These are phyloP conservation scores for Cutaneotrichosporon sp. DNA, from an alignment of 1,284 basidiomycete species.

Conservation along the genomic window DNA sequence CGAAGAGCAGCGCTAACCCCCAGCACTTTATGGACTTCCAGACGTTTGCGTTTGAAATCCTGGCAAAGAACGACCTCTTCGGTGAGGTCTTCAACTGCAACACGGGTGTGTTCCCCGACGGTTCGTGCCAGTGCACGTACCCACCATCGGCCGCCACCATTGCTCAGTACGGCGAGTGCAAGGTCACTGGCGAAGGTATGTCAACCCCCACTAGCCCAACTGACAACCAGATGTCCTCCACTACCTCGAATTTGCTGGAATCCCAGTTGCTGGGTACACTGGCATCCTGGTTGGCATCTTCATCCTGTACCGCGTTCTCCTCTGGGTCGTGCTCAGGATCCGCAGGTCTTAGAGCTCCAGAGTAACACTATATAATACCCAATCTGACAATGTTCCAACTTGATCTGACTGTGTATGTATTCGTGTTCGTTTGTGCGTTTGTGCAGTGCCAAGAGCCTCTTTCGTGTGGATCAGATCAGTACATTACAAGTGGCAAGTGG, in stretches of 20 bases:
- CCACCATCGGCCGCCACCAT: conserved; percentile 32
- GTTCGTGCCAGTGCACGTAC: conserved; percentile 20
- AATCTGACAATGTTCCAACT: no score
- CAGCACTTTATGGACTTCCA: conserved; percentile 51
- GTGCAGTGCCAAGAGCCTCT: neutral
- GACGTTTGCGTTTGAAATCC: conserved; percentile 54
- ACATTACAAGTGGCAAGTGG: no score
- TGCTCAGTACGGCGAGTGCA: conserved; percentile 55
- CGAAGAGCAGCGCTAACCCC: neutral
- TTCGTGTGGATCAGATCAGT: no score
- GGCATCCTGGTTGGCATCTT: conserved; percentile 50
- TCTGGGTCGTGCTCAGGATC: conserved; percentile 30
- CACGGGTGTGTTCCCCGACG: conserved; percentile 16
- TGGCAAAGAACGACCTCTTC: conserved; percentile 58
- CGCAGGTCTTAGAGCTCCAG: neutral
- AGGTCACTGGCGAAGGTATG: conserved; percentile 31
- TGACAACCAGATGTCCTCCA: conserved; percentile 34
- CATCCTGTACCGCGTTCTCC: conserved; percentile 42
- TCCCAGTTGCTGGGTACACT: conserved; percentile 34
- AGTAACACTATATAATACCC: no score
- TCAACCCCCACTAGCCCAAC: neutral
- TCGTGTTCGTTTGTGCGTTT: no score
- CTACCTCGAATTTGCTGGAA: conserved; percentile 32
- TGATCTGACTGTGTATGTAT: neutral
- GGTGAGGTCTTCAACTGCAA: conserved; percentile 58